phyloP scores from a whole-genome alignment of 306 rosid species.

The Castanea sativa region DNA sequence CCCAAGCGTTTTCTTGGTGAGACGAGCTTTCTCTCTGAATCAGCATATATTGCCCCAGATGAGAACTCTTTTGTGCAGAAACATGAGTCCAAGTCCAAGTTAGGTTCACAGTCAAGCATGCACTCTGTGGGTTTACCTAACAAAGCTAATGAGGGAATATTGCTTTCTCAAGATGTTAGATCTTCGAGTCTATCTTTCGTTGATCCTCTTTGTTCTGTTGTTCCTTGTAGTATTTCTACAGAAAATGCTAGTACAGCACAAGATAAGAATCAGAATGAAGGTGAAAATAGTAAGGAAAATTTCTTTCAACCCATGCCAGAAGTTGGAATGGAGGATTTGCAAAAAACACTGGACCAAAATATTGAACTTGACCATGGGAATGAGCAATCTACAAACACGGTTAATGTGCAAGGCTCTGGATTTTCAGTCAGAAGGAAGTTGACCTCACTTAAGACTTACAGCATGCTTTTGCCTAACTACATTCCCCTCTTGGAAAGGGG shows the following conservation, averaged over 20 bases:
- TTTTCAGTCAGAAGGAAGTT: slow-evolving; percentile 29
- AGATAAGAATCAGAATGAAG: slow-evolving; percentile 28
- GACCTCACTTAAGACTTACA: slow-evolving; percentile 54
- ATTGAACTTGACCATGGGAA: slow-evolving; percentile 19
- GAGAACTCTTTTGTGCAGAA: slow-evolving; percentile 61
- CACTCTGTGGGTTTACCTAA: slow-evolving; percentile 36
- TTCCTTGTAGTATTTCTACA: slow-evolving; percentile 76
- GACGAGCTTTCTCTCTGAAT: slow-evolving; percentile 87
- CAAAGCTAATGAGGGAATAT: slow-evolving; percentile 32
- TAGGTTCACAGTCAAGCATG: slow-evolving; percentile 54
- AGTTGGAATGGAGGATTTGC: slow-evolving; percentile 37
- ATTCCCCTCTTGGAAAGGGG: slow-evolving; percentile 15
- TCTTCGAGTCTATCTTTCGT: slow-evolving; percentile 58
- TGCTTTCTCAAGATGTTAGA: slow-evolving; percentile 61
- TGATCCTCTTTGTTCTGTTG: slow-evolving; percentile 90
- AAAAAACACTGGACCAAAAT: slow-evolving; percentile 25
- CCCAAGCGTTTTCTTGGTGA: slow-evolving; percentile 43
- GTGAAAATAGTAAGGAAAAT: slow-evolving; percentile 28
- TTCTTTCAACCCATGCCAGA: slow-evolving; percentile 29
- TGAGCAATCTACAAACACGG: slow-evolving; percentile 21
- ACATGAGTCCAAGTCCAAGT: slow-evolving; percentile 34
- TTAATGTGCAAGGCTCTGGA: slow-evolving; percentile 33
- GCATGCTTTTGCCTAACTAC: slow-evolving; percentile 40
- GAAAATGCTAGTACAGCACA: slow-evolving; percentile 30
- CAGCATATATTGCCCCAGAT: slow-evolving; percentile 70